Evolutionary conservation across 2,329 filamentous ascomycete species (phyloP).

Genomic region (Apiospora sp.): DNA sequence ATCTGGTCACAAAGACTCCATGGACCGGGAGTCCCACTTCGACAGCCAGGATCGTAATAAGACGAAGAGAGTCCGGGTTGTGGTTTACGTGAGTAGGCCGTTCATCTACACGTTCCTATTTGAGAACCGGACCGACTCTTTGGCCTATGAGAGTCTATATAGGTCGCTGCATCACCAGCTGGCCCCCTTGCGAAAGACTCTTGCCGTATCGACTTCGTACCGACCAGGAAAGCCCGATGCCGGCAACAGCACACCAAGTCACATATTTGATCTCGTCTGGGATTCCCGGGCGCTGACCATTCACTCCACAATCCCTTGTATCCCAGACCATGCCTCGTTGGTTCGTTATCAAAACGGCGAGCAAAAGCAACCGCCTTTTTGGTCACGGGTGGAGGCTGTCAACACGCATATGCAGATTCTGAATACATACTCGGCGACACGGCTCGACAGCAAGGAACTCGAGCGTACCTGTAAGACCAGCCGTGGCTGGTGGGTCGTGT

Average conservation of each 20-base stretch:
- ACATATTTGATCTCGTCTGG: constrained; percentile 70
- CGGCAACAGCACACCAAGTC: constrained; percentile 42
- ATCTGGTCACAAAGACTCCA: constrained; percentile 31
- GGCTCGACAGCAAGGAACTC: constrained; percentile 52
- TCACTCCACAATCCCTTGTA: constrained; percentile 72
- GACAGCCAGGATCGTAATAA: constrained; percentile 62
- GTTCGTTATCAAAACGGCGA: constrained; percentile 26
- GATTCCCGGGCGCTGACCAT: constrained; percentile 64
- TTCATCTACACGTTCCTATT: constrained; percentile 84
- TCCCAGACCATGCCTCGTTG: constrained; percentile 57
- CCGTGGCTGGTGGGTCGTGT: constrained; percentile 75
- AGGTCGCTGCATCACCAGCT: constrained; percentile 68
- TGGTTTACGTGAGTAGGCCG: constrained; percentile 77
- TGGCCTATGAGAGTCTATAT: constrained; percentile 65
- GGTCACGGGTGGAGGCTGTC: constrained; percentile 69
- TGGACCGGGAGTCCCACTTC: constrained; percentile 40
- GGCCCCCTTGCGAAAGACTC: constrained; percentile 62
- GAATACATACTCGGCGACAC: constrained; percentile 60
- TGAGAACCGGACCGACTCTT: constrained; percentile 63
- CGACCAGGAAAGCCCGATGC: constrained; percentile 58
- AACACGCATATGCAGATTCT: constrained; percentile 72
- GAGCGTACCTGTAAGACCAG: constrained; percentile 72
- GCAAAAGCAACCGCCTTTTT: constrained; percentile 44
- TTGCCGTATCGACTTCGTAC: constrained; percentile 64
- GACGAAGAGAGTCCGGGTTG: constrained; percentile 67